These are phyloP conservation scores for Oropetium thomaeum DNA, from an alignment of 176 grass and related monocot species.

Conservation along the genomic window DNA sequence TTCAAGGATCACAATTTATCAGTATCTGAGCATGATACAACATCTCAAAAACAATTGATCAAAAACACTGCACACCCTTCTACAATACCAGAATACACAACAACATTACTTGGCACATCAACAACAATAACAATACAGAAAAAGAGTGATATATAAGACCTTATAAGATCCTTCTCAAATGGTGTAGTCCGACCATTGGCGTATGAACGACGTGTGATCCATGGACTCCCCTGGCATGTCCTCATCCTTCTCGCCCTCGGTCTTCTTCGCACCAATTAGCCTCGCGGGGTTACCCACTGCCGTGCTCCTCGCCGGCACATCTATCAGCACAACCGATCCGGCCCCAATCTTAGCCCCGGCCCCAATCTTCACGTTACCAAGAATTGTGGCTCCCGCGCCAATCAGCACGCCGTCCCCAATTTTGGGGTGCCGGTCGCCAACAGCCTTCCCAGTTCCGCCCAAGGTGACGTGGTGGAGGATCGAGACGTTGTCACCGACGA, in stretches of 20 bases:
- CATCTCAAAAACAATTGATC: slow-evolving; percentile 24
- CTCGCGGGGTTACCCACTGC: slow-evolving; percentile 92
- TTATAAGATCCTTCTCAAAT: slow-evolving; percentile 41
- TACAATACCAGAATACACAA: slow-evolving; percentile 14
- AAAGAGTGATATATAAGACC: slow-evolving; percentile 34
- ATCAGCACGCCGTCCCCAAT: slow-evolving; percentile 89
- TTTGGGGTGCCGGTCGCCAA: slow-evolving; percentile 86
- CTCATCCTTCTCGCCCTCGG: slow-evolving; percentile 42
- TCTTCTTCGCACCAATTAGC: slow-evolving; percentile 47
- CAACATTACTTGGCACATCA: slow-evolving; percentile 18
- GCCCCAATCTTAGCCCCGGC: slow-evolving; percentile 94
- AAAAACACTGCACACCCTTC: slow-evolving; percentile 2
- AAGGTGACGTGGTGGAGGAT: slow-evolving; percentile 97
- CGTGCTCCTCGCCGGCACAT: slow-evolving; percentile 75
- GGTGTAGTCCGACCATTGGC: slow-evolving; percentile 84
- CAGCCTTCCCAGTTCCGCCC: slow-evolving; percentile 82
- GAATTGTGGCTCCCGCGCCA: slow-evolving; percentile 84
- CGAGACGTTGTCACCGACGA: slow-evolving; percentile 89
- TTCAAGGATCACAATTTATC: background rate
- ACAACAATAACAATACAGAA: background rate
- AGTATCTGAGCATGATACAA: background rate
- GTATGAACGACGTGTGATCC: slow-evolving; percentile 97
- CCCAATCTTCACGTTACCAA: slow-evolving; percentile 80
- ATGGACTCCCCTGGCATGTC: slow-evolving; percentile 84
- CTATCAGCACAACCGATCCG: slow-evolving; percentile 78